phyloP scores from a whole-genome alignment of 495 filamentous ascomycete genomes.

The Penicillium bovifimosum region DNA sequence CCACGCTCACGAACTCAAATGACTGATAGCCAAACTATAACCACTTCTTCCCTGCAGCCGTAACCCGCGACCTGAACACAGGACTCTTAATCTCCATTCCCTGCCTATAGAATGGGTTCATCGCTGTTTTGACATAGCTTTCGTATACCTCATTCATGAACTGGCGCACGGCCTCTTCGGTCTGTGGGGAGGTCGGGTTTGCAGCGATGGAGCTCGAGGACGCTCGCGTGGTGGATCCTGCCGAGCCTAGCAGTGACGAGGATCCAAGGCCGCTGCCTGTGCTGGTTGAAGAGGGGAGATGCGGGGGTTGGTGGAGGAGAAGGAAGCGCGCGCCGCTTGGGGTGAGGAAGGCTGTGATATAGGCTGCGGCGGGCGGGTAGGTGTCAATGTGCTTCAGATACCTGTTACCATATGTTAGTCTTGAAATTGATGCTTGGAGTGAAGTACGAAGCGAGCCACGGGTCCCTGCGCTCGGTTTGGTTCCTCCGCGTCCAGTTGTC shows the following conservation, averaged over 20 bases:
- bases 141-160: conserved; percentile 96
- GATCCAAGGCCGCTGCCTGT: conserved; percentile 22
- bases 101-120: conserved; percentile 88
- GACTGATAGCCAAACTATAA: conserved; percentile 41
- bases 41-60: conserved; percentile 88
- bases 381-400: conserved; percentile 94
- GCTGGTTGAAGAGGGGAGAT: conserved; percentile 36
- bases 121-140: conserved; percentile 89
- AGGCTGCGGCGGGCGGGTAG: conserved; percentile 71
- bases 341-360: conserved; percentile 89
- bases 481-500: background rate
- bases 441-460: background rate
- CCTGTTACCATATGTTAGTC: conserved; percentile 41
- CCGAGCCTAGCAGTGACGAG: conserved; percentile 29
- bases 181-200: conserved; percentile 78
- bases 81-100: conserved; percentile 80
- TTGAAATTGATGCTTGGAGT: background rate
- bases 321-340: conserved; percentile 68
- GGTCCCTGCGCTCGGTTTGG: background rate
- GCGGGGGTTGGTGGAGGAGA: conserved; percentile 72
- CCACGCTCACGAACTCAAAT: conserved; percentile 16
- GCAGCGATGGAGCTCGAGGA: conserved; percentile 63
- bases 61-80: conserved; percentile 74
- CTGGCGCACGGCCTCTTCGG: conserved; percentile 87
- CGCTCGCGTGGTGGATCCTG: conserved; percentile 37